Evolutionary conservation across 768 basidiomycete species (phyloP).

Genomic region (Tulasnella sp.): DNA sequence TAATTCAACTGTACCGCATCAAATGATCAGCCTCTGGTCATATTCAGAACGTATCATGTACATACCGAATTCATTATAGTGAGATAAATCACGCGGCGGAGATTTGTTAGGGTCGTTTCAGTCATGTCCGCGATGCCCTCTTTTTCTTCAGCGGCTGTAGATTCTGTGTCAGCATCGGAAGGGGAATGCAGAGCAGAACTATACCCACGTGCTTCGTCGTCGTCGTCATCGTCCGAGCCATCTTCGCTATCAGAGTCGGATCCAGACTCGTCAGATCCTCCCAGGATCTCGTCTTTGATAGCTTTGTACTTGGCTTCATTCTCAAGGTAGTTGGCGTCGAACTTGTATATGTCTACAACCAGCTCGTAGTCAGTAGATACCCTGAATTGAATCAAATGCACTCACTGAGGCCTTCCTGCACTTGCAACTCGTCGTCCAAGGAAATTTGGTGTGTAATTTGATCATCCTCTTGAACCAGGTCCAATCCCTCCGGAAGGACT

Average conservation of each 20-base stretch:
- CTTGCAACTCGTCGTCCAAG: constrained; percentile 84
- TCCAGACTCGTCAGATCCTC: constrained; percentile 54
- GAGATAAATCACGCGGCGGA: constrained; percentile 87
- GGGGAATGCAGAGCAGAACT: constrained; percentile 14
- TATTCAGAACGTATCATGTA: constrained; percentile 5
- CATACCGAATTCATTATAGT: constrained; percentile 90
- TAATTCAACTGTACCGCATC: constrained; percentile 51
- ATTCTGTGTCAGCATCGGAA: not conserved
- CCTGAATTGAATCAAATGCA: constrained; percentile 18
- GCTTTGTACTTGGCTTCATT: constrained; percentile 90
- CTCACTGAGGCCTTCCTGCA: constrained; percentile 90
- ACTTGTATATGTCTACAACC: constrained; percentile 80
- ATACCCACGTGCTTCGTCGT: constrained; percentile 36
- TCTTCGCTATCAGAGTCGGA: constrained; percentile 43
- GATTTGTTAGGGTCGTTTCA: constrained; percentile 89
- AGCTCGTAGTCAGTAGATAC: not conserved
- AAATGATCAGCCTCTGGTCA: constrained; percentile 1
- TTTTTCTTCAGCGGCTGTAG: constrained; percentile 57
- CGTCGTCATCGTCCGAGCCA: constrained; percentile 50
- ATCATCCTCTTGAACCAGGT: constrained; percentile 95
- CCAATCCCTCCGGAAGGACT: constrained; percentile 83
- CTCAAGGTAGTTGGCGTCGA: constrained; percentile 73
- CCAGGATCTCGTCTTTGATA: constrained; percentile 90
- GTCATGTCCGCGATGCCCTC: constrained; percentile 91
- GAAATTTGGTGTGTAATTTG: constrained; percentile 92